Conservation (phyloP, 73 alveolate genomes). For the Stentor roeselii region DNA sequence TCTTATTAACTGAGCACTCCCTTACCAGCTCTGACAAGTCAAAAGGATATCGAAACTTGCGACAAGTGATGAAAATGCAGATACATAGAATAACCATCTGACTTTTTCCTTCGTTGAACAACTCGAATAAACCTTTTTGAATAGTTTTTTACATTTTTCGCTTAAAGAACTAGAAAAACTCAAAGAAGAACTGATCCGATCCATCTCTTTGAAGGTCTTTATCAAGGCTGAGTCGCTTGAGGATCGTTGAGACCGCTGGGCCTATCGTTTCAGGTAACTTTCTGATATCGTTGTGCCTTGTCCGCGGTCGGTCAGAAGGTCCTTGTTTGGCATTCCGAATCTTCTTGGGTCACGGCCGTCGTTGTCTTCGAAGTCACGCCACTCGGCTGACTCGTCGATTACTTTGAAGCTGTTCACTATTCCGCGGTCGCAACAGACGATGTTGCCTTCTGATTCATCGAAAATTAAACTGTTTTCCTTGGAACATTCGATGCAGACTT, state of each 20-base stretch:
- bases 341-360: slow-evolving; percentile 19
- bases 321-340: slow-evolving; percentile 12
- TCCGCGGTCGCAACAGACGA: slow-evolving; percentile 14
- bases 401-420: background rate
- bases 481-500: slow-evolving; percentile 2
- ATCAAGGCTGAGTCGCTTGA: background rate
- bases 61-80: background rate
- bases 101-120: background rate
- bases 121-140: background rate
- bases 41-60: background rate
- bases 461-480: background rate
- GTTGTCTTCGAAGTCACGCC: background rate
- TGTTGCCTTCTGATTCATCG: slow-evolving; percentile 7
- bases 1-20: background rate
- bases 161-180: background rate
- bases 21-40: background rate
- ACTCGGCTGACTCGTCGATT: slow-evolving; percentile 11
- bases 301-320: slow-evolving; percentile 1
- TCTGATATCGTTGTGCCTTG: slow-evolving; percentile 13
- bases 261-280: background rate
- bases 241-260: background rate
- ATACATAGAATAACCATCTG: background rate
- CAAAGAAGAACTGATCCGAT: background rate
- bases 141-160: background rate
- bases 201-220: slow-evolving; percentile 9